Percentiles rank a stretch among this genome's conserved stretches.
phyloP scores from a whole-genome alignment of 2,329 filamentous ascomycete species.

The Fusarium tjaetaba region DNA sequence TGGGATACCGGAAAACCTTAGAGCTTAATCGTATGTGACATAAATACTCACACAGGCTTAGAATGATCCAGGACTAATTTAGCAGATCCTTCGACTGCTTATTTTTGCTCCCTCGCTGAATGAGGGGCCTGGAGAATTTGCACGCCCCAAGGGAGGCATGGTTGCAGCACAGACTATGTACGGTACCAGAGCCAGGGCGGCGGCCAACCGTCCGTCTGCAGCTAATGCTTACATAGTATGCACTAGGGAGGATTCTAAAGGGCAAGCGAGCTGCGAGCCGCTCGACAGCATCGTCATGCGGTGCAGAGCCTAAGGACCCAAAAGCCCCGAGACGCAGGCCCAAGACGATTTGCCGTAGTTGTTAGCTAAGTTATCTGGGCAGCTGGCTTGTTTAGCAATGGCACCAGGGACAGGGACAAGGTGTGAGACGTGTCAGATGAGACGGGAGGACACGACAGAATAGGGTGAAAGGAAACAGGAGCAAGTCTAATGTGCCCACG shows the following conservation, averaged over 20 bases:
- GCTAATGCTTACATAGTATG: conserved; percentile 21
- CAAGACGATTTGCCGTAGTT: conserved; percentile 25
- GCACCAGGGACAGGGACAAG: conserved; percentile 20
- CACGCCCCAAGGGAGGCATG: background rate
- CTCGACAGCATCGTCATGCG: conserved; percentile 38
- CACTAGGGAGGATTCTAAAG: conserved; percentile 21
- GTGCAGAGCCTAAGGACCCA: conserved; percentile 27
- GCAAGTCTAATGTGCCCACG: conserved; percentile 6
- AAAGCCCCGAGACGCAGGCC: conserved; percentile 31
- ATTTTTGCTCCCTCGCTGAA: background rate
- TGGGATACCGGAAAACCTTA: background rate
- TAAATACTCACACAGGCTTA: background rate
- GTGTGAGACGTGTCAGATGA: conserved; percentile 34
- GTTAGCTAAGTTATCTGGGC: conserved; percentile 18
- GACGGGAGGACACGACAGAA: conserved; percentile 21
- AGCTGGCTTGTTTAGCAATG: conserved; percentile 16
- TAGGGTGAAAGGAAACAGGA: conserved; percentile 23
- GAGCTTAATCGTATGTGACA: background rate
- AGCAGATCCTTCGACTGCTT: background rate
- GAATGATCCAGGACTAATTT: background rate
- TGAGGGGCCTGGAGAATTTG: background rate
- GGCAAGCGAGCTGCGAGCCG: conserved; percentile 25
- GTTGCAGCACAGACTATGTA: background rate
- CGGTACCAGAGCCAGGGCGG: conserved; percentile 4
- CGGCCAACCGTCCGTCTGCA: conserved; percentile 35